phyloP scores from a whole-genome alignment of 2,329 filamentous ascomycete genomes.

The Calonectria naviculata region DNA sequence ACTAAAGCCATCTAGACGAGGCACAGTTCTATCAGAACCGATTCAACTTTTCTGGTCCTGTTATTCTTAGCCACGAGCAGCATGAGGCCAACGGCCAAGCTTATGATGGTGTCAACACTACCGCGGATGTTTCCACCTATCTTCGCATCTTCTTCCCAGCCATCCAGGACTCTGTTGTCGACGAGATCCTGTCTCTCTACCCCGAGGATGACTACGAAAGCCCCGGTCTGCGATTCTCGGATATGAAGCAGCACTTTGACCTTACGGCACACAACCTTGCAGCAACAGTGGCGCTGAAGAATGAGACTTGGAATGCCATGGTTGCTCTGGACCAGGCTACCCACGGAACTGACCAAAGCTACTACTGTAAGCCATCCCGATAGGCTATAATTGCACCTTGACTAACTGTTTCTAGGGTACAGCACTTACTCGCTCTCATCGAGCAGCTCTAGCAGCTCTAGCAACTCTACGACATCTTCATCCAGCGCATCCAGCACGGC shows the following conservation, averaged over 20 bases:
- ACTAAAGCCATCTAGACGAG: background rate
- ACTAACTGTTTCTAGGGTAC: background rate
- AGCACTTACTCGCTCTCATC: conserved; percentile 3
- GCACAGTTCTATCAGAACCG: conserved; percentile 19
- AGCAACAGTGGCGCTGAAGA: background rate
- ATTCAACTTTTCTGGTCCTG: conserved; percentile 5
- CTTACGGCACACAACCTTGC: conserved; percentile 7
- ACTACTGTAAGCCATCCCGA: background rate
- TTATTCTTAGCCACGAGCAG: conserved; percentile 9
- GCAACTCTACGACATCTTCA: background rate
- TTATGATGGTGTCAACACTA: background rate
- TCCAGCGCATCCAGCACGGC: background rate
- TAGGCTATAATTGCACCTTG: no score
- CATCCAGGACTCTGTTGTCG: background rate
- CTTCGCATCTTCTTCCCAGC: conserved; percentile 7
- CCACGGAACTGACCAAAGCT: conserved; percentile 10
- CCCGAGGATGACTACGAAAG: conserved; percentile 7
- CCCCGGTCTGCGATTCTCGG: conserved; percentile 8
- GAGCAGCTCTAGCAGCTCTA: background rate
- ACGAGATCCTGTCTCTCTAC: background rate
- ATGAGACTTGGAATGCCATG: conserved; percentile 14
- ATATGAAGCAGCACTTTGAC: conserved; percentile 20
- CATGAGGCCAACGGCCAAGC: conserved; percentile 14
- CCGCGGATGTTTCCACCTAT: conserved; percentile 5
- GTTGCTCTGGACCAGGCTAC: conserved; percentile 13